Conservation (phyloP, 1,284 basidiomycete genomes). For the Porodaedalea pini region DNA sequence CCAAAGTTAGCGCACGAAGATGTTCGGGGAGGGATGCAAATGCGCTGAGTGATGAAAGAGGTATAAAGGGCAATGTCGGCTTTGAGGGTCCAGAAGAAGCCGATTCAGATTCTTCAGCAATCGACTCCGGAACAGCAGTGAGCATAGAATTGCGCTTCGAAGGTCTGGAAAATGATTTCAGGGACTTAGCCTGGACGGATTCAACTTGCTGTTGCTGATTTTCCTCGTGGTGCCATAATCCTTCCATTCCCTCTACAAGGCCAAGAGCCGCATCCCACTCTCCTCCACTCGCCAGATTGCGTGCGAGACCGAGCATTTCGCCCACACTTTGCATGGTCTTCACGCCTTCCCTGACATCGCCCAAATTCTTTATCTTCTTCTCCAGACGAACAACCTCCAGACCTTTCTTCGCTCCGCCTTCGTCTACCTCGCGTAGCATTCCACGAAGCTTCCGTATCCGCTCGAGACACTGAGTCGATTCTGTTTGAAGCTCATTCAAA, state of each 20-base stretch:
- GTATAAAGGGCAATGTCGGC: conserved; percentile 32
- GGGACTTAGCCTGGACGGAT: background rate
- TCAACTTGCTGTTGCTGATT: conserved; percentile 13
- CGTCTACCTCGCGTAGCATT: conserved; percentile 75
- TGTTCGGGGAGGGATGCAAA: conserved; percentile 70
- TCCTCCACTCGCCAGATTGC: conserved; percentile 69
- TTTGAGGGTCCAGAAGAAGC: conserved; percentile 7
- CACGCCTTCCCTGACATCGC: conserved; percentile 58
- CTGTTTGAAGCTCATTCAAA: conserved; percentile 86
- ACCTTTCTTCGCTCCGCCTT: conserved; percentile 73
- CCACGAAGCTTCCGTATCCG: conserved; percentile 73
- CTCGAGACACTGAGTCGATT: conserved; percentile 79
- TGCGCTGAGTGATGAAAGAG: conserved; percentile 64
- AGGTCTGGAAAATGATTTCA: conserved; percentile 2
- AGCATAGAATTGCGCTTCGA: conserved; percentile 26
- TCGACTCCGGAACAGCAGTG: conserved; percentile 33
- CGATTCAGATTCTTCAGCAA: conserved; percentile 25
- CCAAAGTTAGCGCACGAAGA: conserved; percentile 59
- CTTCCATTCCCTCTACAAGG: conserved; percentile 71
- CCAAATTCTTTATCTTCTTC: conserved; percentile 58
- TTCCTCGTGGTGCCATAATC: conserved; percentile 51
- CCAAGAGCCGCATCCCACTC: conserved; percentile 84
- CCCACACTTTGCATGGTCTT: conserved; percentile 67
- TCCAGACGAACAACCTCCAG: conserved; percentile 70
- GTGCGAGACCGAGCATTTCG: conserved; percentile 71